Base-by-base conservation (phyloP, 2,329 filamentous ascomycete genomes). In the Phyllosticta paracitricarpa region DNA sequence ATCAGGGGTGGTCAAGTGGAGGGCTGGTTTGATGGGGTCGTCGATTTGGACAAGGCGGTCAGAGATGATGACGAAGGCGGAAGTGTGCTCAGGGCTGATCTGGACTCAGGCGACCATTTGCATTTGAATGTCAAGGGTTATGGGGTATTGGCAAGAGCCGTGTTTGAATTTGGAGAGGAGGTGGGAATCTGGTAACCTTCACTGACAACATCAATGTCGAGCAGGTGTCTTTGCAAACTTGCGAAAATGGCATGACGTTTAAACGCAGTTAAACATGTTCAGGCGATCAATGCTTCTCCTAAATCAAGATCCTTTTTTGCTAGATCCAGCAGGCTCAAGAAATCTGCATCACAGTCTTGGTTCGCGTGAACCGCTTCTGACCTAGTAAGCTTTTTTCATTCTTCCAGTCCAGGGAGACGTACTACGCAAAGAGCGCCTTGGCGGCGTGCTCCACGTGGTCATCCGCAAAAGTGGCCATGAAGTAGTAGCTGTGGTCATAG, bases 401-500 rank as follows among this genome's bases (percentile, higher is more conserved):
- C 14, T 48, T 48, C 40, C 17, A 48, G 40, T n/a, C 14, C 28
- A 54, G 48, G 28, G 26, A 57, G 56, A 72, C 72, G 67, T 72
- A 74, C 72, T 84, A 84, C 70, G 77, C 79, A 68, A 84, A 79
- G 61, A 97, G 78, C 72, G 91, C 87, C 80, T 94, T 96, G 66
- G 92, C 93, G 63, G 91, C 91, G 77, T 95, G 91, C 69, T 90
- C 87, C 67, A 97, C 83, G 76, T 99, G 94, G 68, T 97, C 92
- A 70, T 89, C 87, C 53, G 88, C 84, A 73, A 99, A 99, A 17
- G 85, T 86, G 40, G 92, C 87, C 80, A 99, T 95, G 76, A 96
- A 97, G 77, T 86, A 99, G 79, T 99, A 99, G 64, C 91, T 96
- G 78, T 99, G 94, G 74, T 99, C 94, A 72, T 99, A 97, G 64